Conservation (phyloP, 208 protist species). For the Endotrypanum monterogeii region DNA sequence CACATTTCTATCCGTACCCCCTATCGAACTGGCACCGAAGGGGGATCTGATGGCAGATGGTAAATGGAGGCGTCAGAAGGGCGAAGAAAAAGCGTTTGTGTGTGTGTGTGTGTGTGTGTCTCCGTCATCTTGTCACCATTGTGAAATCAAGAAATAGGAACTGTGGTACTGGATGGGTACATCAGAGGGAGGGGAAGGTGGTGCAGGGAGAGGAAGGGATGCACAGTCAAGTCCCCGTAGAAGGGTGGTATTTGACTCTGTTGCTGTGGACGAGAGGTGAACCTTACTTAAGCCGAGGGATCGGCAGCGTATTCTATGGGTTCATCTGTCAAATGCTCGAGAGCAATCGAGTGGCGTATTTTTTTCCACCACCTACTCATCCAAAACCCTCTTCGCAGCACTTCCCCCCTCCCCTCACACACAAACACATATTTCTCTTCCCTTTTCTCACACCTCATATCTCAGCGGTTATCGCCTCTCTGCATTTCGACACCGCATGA, state of each 20-base stretch:
- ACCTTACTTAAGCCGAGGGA: not conserved
- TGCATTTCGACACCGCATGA: not conserved
- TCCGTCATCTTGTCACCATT: not conserved
- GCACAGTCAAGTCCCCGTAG: no score
- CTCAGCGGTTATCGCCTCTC: not conserved
- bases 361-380: not conserved
- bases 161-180: not conserved
- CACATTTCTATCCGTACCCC: not conserved
- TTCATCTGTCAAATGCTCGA: not conserved
- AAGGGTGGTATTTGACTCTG: not conserved
- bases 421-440: not conserved
- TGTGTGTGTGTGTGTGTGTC: not conserved
- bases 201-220: no score
- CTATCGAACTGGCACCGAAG: not conserved
- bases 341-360: not conserved
- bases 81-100: not conserved
- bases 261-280: not conserved
- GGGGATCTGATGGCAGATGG: not conserved
- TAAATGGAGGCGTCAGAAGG: not conserved
- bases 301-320: not conserved
- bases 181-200: not conserved
- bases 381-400: not conserved
- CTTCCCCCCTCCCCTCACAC: conserved; percentile 1
- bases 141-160: not conserved
- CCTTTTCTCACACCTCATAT: not conserved